Evolutionary conservation across 768 basidiomycete genomes (phyloP).

Genomic region (Xerocomellus amylosporus): DNA sequence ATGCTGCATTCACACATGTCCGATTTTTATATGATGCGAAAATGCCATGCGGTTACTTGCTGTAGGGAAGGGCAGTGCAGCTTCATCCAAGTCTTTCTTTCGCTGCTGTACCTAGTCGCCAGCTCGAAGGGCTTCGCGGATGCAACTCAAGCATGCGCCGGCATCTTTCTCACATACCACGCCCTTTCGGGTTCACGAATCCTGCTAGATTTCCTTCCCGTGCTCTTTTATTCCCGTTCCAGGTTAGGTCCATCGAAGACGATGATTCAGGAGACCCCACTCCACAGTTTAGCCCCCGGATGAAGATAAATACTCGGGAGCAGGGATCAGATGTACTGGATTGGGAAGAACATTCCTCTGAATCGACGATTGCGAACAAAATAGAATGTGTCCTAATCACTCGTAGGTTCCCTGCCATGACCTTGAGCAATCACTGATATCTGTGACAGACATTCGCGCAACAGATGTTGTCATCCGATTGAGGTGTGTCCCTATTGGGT

Average conservation of each 20-base stretch:
- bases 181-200: neutral
- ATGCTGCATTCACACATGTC: too few species aligned
- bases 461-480: neutral
- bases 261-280: neutral
- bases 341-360: neutral
- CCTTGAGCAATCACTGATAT: neutral
- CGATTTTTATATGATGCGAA: too few species aligned
- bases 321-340: neutral
- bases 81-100: too few species aligned
- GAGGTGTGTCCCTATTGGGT: neutral
- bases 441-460: neutral
- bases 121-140: too few species aligned
- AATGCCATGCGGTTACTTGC: too few species aligned
- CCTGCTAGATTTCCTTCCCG: neutral
- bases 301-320: neutral
- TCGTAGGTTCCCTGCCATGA: neutral
- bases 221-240: neutral
- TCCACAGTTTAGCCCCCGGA: neutral
- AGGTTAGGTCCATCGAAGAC: neutral
- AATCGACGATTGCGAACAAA: neutral
- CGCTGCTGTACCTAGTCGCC: neutral
- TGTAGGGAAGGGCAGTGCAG: too few species aligned
- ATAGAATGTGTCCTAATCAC: neutral
- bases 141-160: too few species aligned
- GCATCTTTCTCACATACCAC: neutral